Evolutionary conservation across 192 early-diverging fungal species (phyloP).

Genomic region (Rhizophlyctis rosea): DNA sequence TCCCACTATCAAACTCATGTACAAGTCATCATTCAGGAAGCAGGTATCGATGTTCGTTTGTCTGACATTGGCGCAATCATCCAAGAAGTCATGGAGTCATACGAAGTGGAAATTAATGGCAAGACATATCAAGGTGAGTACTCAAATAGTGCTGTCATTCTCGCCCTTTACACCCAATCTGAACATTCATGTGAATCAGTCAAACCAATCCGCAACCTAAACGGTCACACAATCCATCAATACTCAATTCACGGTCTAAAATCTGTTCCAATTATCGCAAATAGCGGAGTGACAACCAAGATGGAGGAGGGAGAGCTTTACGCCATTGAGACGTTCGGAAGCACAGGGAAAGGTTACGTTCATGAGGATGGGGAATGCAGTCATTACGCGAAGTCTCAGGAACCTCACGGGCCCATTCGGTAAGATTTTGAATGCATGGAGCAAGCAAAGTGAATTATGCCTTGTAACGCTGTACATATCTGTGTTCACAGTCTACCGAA

Average conservation of each 20-base stretch:
- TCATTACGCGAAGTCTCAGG: slow-evolving; percentile 77
- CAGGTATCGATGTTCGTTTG: slow-evolving; percentile 95
- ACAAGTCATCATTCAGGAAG: no score
- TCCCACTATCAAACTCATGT: no score
- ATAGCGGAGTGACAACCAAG: slow-evolving; percentile 80
- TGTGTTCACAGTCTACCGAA: slow-evolving; percentile 53
- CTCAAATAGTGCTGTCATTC: not conserved
- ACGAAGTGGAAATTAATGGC: slow-evolving; percentile 91
- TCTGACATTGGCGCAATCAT: slow-evolving; percentile 94
- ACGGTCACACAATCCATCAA: slow-evolving; percentile 88
- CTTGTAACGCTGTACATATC: not conserved
- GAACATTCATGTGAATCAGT: slow-evolving; percentile 38
- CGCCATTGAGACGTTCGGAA: slow-evolving; percentile 98
- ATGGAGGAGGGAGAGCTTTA: slow-evolving; percentile 76
- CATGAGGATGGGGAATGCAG: slow-evolving; percentile 85
- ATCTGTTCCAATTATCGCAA: slow-evolving; percentile 92
- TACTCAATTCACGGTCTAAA: slow-evolving; percentile 95
- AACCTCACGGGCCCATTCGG: slow-evolving; percentile 62
- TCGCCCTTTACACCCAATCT: not conserved
- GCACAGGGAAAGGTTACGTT: slow-evolving; percentile 89
- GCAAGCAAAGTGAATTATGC: not conserved
- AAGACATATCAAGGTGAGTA: slow-evolving; percentile 76
- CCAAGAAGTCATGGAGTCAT: slow-evolving; percentile 98
- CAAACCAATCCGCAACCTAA: slow-evolving; percentile 93
- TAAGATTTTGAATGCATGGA: slow-evolving; percentile 38